Base-by-base conservation (phyloP, 257 asterid species). In the Dorcoceras hygrometricum region DNA sequence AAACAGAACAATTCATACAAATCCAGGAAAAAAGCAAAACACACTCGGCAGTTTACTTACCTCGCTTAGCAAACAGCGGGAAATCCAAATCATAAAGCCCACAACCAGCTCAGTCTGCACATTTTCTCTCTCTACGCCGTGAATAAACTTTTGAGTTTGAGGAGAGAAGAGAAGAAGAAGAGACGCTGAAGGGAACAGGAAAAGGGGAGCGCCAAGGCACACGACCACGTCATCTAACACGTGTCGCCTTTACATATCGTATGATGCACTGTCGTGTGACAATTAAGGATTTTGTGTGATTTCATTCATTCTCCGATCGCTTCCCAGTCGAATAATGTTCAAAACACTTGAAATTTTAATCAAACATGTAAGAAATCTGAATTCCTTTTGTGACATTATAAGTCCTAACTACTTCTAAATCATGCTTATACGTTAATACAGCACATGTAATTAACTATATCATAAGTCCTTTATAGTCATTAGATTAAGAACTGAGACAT, bases 221-320 rank as follows among this genome's bases (percentile, higher is more conserved):
- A 76, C 58, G 22, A 34, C 83, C 88, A 78, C 81, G 88, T 83
- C 86, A 80, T 54, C 19, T 1, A 63, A 78, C 86, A 83, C 86
- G 88, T 83, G 83, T 83, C 75, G 0, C 20, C 54, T 46, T 16
- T 12, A 0, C 3, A 14, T 43, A 43, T 43, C 19, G 19, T 43
- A 19, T 46, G 54, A 46, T 46, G 20, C 54, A 46, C 2, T 46
- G 54, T 43, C 54, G 16, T 25, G 46, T 36, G 16, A 32, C 36
- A 31, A n/a, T n/a, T n/a, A n/a, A n/a, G n/a, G n/a, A n/a, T n/a
- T n/a, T n/a, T n/a, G n/a, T n/a, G n/a, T n/a, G n/a, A n/a, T n/a
- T n/a, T n/a, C n/a, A n/a, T n/a, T n/a, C n/a, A n/a, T n/a, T n/a
- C n/a, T n/a, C n/a, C n/a, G n/a, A n/a, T n/a, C n/a, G n/a, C n/a